Evolutionary conservation across 257 asterid genomes (phyloP), one percentile per base, ranked within the genome.

Genomic region (Jaltomata sinuosa): DNA sequence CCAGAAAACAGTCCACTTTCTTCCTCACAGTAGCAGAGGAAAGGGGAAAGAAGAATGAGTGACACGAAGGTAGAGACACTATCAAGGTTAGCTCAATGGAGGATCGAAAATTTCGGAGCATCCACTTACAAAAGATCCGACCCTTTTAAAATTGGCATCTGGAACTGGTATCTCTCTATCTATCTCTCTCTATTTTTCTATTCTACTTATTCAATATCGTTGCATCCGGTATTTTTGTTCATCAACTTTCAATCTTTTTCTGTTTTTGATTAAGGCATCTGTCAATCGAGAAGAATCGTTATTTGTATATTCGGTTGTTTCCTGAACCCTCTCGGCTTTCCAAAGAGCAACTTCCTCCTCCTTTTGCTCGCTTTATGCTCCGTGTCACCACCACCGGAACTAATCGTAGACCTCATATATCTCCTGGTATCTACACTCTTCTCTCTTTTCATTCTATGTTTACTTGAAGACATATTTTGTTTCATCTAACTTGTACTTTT

Each of bases 281-380:
- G 50, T 87, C 94, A 8, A 87, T 93, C 57, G 98, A 94, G 91
- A 91, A 85, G 93, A 87, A 85, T 77, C 93, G 97, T 47, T 88
- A 93, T 72, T 79, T 90, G 82, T 93, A 89, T 89, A 87, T 94
- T 83, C 92, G 99, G 42, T 91, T 95, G 68, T 92, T 90, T 90
- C 98, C 97, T 3, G 98, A 94, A 83, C 87, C 91, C 16, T 92
- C 98, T 10, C 92, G 98, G 79, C 59, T 90, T 45, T 87, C 96
- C n/a, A 93, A 93, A 82, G 99, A 94, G 84, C 97, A 94, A 87
- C 98, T 97, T 64, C 98, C 98, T 18, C 99, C 99, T 68, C 98
- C 98, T 8, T 50, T 91, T 8, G 98, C 98, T n/a, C 93, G 94
- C 25, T 95, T 95, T 90, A 88, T 92, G 78, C 40, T 95, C 38